Evolutionary conservation across 257 asterid species (phyloP), one percentile per base, ranked within the genome.

Genomic region (Handroanthus guayacan): DNA sequence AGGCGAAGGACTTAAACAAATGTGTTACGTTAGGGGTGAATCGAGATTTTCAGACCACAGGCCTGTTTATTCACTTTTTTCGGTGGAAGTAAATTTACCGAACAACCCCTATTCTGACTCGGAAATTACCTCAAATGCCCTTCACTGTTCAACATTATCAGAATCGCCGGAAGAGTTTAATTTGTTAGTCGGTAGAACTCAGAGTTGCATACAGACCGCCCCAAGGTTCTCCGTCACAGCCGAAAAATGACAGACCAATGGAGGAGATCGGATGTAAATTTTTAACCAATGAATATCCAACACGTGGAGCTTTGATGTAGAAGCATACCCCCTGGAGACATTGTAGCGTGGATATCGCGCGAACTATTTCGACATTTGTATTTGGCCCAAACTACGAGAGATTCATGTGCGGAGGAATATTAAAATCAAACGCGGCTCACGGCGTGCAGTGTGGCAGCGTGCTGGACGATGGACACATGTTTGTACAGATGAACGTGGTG

Each of bases 31-130:
- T 17, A 87, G 99, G 43, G 95, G 95, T 0, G 99, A 92, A 54
- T 94, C 95, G 39, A 88, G 85, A 52, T 92, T 94, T 79, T 94
- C 98, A 0, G 98, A 94, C 81, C 98, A 94, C 82, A 84, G 99
- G 71, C 97, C 99, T 1, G 99, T 94, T 1, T 88, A 80, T 67
- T 87, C 99, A 0, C 87, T 92, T 34, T 94, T 94, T 87, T 82
- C 86, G 0, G 87, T 81, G 25, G 83, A 79, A 57, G 43, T 88
- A 4, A 85, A 77, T 55, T 71, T 74, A 48, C 81, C 86, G 17
- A 66, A 8, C 7, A 39, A 38, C 77, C 76, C 84, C 62, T 39
- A 20, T 17, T 74, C 80, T 54, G 66, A 7, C 3, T 45, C 76
- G 41, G 50, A 57, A 18, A 18, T 74, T 75, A 54, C 75, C 9